These are phyloP conservation scores for Dioszegia aurantiaca DNA, from an alignment of 768 basidiomycete species.

Conservation along the genomic window DNA sequence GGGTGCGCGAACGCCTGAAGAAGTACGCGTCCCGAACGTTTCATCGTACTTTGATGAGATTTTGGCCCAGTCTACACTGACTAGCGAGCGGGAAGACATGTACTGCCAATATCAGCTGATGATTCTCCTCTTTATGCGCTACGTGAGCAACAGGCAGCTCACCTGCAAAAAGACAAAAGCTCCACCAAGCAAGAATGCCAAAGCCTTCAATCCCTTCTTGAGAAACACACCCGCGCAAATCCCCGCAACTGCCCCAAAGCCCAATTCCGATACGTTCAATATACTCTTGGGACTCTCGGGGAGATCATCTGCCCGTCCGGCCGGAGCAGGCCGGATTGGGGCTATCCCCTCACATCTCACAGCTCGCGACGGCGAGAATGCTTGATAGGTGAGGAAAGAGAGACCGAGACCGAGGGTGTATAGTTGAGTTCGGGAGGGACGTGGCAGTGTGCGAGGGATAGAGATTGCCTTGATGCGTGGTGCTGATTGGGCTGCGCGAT, in stretches of 20 bases:
- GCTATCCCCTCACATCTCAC: constrained; percentile 4
- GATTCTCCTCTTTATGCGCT: constrained; percentile 1
- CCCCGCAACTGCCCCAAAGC: constrained; percentile 84
- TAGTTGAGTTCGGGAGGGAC: neutral
- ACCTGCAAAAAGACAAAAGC: constrained; percentile 89
- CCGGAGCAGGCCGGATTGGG: neutral
- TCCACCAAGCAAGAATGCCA: constrained; percentile 84
- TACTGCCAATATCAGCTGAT: constrained; percentile 60
- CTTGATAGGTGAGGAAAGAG: constrained; percentile 8
- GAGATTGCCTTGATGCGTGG: constrained; percentile 9
- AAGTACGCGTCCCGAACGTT: constrained; percentile 64
- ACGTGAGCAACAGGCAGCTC: constrained; percentile 27
- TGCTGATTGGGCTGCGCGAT: neutral
- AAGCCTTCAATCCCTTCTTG: constrained; percentile 83
- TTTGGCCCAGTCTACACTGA: constrained; percentile 77
- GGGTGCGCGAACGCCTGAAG: constrained; percentile 58
- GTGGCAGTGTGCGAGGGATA: constrained; percentile 9
- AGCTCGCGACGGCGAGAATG: neutral
- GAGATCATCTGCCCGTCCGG: constrained; percentile 9
- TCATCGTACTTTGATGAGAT: constrained; percentile 68
- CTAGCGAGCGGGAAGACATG: constrained; percentile 66
- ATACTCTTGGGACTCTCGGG: constrained; percentile 57
- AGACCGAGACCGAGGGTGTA: constrained; percentile 23
- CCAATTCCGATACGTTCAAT: constrained; percentile 74
- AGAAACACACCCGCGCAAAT: constrained; percentile 88